phyloP scores from a whole-genome alignment of 2,329 filamentous ascomycete genomes.

The Claviceps sp. region DNA sequence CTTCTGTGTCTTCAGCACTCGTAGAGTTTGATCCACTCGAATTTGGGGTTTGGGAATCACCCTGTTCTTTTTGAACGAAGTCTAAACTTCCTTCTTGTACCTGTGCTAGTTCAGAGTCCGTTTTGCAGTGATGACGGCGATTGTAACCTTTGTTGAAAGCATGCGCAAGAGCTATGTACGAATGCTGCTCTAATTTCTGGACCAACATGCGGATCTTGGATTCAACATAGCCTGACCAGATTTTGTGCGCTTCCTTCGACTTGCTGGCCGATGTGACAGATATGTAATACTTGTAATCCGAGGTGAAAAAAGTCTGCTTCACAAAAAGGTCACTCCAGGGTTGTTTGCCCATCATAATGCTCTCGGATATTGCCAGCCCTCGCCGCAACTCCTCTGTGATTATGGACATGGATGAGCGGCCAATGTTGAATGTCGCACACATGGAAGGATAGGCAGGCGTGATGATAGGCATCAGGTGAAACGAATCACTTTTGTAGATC shows the following conservation, averaged over 20 bases:
- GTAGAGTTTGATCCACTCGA: conserved; percentile 15
- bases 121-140: conserved; percentile 58
- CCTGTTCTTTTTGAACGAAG: conserved; percentile 29
- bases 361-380: conserved; percentile 62
- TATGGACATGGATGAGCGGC: conserved; percentile 68
- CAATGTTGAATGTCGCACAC: conserved; percentile 94
- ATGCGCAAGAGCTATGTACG: conserved; percentile 69
- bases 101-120: conserved; percentile 35
- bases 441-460: conserved; percentile 95
- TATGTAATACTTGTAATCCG: conserved; percentile 91
- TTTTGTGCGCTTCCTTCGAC: conserved; percentile 69
- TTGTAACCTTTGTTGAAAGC: conserved; percentile 91
- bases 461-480: conserved; percentile 94
- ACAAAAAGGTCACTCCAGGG: conserved; percentile 81
- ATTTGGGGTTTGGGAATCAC: conserved; percentile 8
- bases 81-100: conserved; percentile 40
- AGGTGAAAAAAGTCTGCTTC: conserved; percentile 86
- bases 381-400: conserved; percentile 73
- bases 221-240: conserved; percentile 86
- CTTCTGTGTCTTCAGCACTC: conserved; percentile 30
- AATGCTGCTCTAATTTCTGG: conserved; percentile 66
- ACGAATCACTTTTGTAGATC: conserved; percentile 67
- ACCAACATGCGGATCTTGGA: conserved; percentile 85
- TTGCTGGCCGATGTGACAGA: conserved; percentile 73
- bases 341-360: conserved; percentile 63